Base-by-base conservation (phyloP, 1,284 basidiomycete species). In the Ceratobasidium sp. region DNA sequence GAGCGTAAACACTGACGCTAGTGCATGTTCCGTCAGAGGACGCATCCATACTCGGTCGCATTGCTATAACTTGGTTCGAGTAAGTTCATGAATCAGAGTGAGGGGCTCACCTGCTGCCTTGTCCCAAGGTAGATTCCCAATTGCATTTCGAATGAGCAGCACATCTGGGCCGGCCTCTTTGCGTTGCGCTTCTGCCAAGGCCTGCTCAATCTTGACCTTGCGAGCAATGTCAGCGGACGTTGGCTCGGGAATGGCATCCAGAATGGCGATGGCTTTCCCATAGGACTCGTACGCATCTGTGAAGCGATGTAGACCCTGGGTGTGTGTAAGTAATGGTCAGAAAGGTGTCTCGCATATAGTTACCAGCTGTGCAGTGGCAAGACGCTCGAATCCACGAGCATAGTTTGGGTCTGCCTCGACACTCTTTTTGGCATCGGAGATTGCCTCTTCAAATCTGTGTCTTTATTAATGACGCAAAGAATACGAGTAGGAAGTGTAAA, bases 211-310 rank as follows among this genome's bases (percentile, higher is more conserved):
- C 70, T 73, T 73, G 55, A 73, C 70, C 35, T 73, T 73, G 57
- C 70, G 70, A 18, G 70, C 70, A 41, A 73, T 73, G 48, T 73
- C 70, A 10, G 70, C 70, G 23, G 70, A 73, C 14, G 55, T 73
- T 44, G 70, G 70, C 8, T 73, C 57, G 27, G 55, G 27, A 33
- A 73, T 73, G 12, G 54, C 70, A 27, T 78, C 73, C 33, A 78
- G 55, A 33, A 78, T 35, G 6, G 60, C n/a, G 50, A 78, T 50
- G 33, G 77, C 77, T 30, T 75, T 65, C 30, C 64, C 77, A 41
- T 78, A 78, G 5, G 77, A 73, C n/a, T 78, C 77, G 71, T 71
- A 78, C 8, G 77, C 59, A 23, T 62, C 65, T 30, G 41, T 54
- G 41, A 62, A 78, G 27, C 73, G 77, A 50, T 78, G 60, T 10